Evolutionary conservation across 352 stramenopile genomes (phyloP).

Genomic region (Phytophthora nicotianae): DNA sequence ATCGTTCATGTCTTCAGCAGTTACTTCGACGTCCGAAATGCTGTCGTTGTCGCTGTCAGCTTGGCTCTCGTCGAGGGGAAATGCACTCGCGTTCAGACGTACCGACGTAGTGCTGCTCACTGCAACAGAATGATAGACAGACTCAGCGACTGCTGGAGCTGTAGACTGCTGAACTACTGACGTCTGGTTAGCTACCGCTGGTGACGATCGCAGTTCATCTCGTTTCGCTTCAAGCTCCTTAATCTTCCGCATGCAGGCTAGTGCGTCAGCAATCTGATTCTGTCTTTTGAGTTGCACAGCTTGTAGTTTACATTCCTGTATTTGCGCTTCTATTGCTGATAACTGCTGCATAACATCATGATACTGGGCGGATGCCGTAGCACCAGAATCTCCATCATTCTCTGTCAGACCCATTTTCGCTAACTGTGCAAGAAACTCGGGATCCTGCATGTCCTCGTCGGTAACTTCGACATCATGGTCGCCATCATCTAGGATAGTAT

Average conservation of each 20-base stretch:
- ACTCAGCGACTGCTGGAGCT: slow-evolving; percentile 1
- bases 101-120: slow-evolving; percentile 9
- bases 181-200: background rate
- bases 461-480: slow-evolving; percentile 65
- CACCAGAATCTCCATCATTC: slow-evolving; percentile 1
- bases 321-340: slow-evolving; percentile 46
- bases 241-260: slow-evolving; percentile 62
- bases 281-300: slow-evolving; percentile 62
- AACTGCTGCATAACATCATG: slow-evolving; percentile 24
- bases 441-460: slow-evolving; percentile 79
- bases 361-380: background rate
- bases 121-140: slow-evolving; percentile 1
- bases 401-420: slow-evolving; percentile 47
- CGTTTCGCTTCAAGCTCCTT: slow-evolving; percentile 60
- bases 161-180: background rate
- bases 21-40: slow-evolving; percentile 55
- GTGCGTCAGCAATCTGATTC: slow-evolving; percentile 58
- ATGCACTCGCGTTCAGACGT: slow-evolving; percentile 19
- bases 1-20: slow-evolving; percentile 63
- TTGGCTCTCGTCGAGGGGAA: slow-evolving; percentile 6
- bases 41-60: slow-evolving; percentile 18
- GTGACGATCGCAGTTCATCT: slow-evolving; percentile 13
- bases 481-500: slow-evolving; percentile 24
- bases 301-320: slow-evolving; percentile 50
- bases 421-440: slow-evolving; percentile 69